Conservation (phyloP, 257 asterid species). For the Asclepias syriaca region DNA sequence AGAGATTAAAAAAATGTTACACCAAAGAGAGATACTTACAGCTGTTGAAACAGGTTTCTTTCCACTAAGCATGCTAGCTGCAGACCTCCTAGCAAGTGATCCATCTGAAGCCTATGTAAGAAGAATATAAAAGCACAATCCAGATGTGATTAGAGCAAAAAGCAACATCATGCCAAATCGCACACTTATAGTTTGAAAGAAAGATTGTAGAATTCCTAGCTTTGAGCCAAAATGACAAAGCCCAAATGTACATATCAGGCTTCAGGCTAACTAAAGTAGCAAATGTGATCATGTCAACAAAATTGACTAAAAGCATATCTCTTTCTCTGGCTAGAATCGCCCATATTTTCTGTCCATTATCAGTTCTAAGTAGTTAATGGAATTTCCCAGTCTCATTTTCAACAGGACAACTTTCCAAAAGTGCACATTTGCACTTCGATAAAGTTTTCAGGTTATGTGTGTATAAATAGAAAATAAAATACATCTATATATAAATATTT, state of each 20-base stretch:
- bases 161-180: not conserved
- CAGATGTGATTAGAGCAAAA: not conserved
- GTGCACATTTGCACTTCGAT: too few relatives aligned
- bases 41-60: conserved; percentile 69
- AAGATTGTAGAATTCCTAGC: not conserved
- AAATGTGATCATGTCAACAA: not conserved
- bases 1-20: not conserved
- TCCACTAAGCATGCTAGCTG: conserved; percentile 98
- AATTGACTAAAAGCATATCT: not conserved
- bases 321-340: not conserved
- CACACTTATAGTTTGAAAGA: not conserved
- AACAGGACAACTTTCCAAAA: not conserved
- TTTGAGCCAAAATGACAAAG: not conserved
- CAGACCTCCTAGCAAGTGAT: conserved; percentile 66
- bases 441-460: too few relatives aligned
- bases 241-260: not conserved
- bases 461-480: too few relatives aligned
- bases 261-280: not conserved
- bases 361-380: not conserved
- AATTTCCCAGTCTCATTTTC: not conserved
- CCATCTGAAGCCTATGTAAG: conserved; percentile 61
- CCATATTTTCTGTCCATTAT: not conserved
- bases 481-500: too few relatives aligned
- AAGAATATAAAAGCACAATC: not conserved
- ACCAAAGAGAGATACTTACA: conserved; percentile 41